These are phyloP conservation scores for Rhododendron griersonianum DNA, from an alignment of 148 eudicot genomes.

Conservation along the genomic window DNA sequence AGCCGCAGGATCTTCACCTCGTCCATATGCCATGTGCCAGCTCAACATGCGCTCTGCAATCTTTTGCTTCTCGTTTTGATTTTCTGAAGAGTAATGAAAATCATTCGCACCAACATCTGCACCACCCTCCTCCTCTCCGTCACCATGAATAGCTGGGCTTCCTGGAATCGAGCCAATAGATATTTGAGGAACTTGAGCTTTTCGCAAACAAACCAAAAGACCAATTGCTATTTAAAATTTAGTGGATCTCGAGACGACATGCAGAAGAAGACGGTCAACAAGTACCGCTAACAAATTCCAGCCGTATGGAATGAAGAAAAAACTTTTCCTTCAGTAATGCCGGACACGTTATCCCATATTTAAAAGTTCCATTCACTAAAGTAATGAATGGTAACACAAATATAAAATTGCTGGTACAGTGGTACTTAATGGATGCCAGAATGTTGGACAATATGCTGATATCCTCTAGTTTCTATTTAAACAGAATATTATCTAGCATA, in stretches of 20 bases:
- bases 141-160: constrained; percentile 48
- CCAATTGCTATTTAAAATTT: neutral
- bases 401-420: neutral
- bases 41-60: constrained; percentile 55
- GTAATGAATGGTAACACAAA: neutral
- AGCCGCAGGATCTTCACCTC: constrained; percentile 38
- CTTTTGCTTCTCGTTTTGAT: constrained; percentile 53
- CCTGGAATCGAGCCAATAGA: constrained; percentile 21
- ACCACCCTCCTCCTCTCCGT: constrained; percentile 44
- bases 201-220: neutral
- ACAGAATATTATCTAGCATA: neutral
- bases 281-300: neutral
- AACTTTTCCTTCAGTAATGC: neutral
- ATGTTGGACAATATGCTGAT: neutral
- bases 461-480: neutral
- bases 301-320: neutral
- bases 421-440: neutral
- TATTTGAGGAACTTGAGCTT: neutral
- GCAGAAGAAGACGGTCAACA: neutral
- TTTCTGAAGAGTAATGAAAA: constrained; percentile 34
- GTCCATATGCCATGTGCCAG: constrained; percentile 64
- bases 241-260: neutral
- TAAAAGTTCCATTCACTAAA: neutral
- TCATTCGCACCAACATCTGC: constrained; percentile 40
- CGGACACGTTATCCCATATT: neutral